These are phyloP conservation scores for Cadophora gregata DNA, from an alignment of 2,329 filamentous ascomycete species.

Conservation along the genomic window DNA sequence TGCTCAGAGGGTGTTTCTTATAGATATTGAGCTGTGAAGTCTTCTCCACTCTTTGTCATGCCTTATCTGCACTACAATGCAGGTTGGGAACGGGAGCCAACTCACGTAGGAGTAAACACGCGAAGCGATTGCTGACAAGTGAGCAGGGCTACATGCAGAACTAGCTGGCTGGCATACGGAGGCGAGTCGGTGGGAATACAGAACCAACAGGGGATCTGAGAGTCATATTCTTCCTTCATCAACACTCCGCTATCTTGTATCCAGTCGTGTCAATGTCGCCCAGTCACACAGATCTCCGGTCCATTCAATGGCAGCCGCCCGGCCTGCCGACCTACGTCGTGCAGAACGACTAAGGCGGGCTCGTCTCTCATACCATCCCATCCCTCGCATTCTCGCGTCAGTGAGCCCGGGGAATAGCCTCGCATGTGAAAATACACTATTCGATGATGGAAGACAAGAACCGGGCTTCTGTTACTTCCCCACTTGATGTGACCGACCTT, in stretches of 20 bases:
- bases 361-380: not conserved
- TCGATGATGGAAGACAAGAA: not conserved
- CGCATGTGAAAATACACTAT: not conserved
- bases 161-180: not conserved
- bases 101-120: too few relatives aligned
- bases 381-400: not conserved
- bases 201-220: too few relatives aligned
- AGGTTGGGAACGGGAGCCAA: too few relatives aligned
- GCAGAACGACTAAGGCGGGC: not conserved
- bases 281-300: not conserved
- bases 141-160: not conserved
- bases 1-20: too few relatives aligned
- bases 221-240: not conserved
- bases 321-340: not conserved
- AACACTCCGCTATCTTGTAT: not conserved
- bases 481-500: not conserved
- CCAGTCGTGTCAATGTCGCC: not conserved
- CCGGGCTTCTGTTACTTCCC: not conserved
- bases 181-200: too few relatives aligned
- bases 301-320: not conserved
- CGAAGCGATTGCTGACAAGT: too few relatives aligned
- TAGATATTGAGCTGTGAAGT: too few relatives aligned
- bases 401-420: not conserved
- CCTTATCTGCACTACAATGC: too few relatives aligned
- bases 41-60: too few relatives aligned